Evolutionary conservation across 768 basidiomycete species (phyloP), one percentile per base, ranked within the genome.

Genomic region (Leucosporidium scottii): DNA sequence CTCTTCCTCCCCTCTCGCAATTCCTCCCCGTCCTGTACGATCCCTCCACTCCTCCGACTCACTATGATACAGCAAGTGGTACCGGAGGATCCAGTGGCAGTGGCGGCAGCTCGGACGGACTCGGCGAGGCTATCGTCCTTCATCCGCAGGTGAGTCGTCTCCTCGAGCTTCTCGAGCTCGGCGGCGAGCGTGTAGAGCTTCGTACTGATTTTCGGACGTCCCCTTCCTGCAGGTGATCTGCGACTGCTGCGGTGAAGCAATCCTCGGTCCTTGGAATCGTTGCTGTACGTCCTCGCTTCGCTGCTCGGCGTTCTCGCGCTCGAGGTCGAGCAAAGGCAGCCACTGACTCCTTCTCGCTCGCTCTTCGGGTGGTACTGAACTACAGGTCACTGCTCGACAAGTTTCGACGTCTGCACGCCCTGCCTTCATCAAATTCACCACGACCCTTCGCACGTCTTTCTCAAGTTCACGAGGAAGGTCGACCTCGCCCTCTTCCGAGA

Each of bases 11-110:
- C 2, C 59, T 60, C 27, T n/a, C n/a, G 9, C 59, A 60, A n/a
- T 47, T 60, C 47, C 59, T 60, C 27, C 59, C 48, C 13, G 48
- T 60, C 47, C 27, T 60, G 10, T 60, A 60, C 59, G 48, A 61
- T 13, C 59, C 59, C 8, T 28, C 48, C 1, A 17, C 59, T 5
- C 51, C 51, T 15, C 48, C 30, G 2, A 21, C 59, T n/a, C 59
- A 34, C 15, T 49, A 34, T 28, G 48, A 61, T 2, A 10, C 48
- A 4, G 48, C 50, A 5, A 34, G 7, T 39, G 36, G 27, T 28
- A 23, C 17, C 48, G 59, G 47, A 18, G 21, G 20, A 27, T 3
- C 47, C 4, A 4, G 28, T n/a, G n/a, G n/a, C 28, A 30, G 8
- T 7, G 59, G 47, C 48, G 59, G 47, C 48, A 61, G 59, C 59